Conservation (phyloP, 805 yeast species). For the Saturnispora mendoncae region DNA sequence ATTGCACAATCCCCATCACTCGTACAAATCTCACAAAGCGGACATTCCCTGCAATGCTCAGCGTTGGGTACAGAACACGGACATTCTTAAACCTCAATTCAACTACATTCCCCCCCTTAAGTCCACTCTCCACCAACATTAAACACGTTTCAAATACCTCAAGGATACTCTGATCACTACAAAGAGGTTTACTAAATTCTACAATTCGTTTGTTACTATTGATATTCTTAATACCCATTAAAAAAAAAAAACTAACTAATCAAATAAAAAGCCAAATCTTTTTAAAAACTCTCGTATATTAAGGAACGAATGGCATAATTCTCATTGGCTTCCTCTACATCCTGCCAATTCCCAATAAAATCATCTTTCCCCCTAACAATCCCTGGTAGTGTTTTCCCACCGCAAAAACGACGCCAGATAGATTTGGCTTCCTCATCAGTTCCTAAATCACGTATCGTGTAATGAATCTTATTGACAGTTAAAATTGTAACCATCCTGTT, state of each 20-base stretch:
- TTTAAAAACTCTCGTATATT: constrained; percentile 52
- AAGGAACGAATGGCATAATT: constrained; percentile 56
- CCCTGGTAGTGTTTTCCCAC: constrained; percentile 74
- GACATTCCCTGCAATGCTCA: constrained; percentile 12
- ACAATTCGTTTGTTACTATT: neutral
- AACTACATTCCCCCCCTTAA: constrained; percentile 21
- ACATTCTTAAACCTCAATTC: constrained; percentile 12
- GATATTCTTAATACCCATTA: neutral
- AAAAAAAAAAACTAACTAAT: neutral
- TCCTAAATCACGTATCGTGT: constrained; percentile 68
- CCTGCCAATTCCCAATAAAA: constrained; percentile 77
- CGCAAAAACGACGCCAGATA: constrained; percentile 69
- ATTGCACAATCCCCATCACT: constrained; percentile 17
- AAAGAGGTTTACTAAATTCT: neutral
- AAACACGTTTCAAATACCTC: constrained; percentile 9
- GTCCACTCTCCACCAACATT: constrained; percentile 22
- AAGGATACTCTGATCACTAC: neutral
- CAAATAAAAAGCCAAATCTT: neutral
- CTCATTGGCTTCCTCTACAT: constrained; percentile 80
- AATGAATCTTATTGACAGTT: constrained; percentile 61
- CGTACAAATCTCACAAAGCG: constrained; percentile 21
- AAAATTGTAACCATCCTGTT: constrained; percentile 67
- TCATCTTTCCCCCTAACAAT: constrained; percentile 77
- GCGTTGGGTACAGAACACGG: constrained; percentile 16
- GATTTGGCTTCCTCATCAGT: constrained; percentile 81